Evolutionary conservation across 202 grass and related monocot genomes (phyloP).

Genomic region (Dendrocalamus latiflorus): DNA sequence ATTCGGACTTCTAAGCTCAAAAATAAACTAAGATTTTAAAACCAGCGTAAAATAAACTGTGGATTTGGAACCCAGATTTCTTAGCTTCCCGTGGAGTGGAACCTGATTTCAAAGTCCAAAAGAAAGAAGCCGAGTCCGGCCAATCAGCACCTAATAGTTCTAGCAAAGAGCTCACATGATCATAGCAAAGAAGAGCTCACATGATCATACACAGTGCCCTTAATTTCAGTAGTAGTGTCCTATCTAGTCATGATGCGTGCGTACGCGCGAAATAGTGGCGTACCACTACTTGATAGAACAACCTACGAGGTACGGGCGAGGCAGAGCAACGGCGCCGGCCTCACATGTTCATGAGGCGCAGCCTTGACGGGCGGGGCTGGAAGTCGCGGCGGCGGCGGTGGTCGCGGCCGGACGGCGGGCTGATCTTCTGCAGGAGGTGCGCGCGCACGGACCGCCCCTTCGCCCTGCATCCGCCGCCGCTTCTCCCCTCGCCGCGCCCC

Average conservation of each 20-base stretch:
- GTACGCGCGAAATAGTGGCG: conserved; percentile 40
- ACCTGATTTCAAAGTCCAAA: too few relatives aligned
- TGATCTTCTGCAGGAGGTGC: conserved; percentile 46
- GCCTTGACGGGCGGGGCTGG: too few relatives aligned
- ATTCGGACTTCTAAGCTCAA: too few relatives aligned
- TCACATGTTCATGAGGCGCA: conserved; percentile 41
- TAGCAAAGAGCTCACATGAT: neutral
- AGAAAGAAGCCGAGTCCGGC: too few relatives aligned
- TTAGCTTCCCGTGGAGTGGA: too few relatives aligned
- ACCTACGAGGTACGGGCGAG: neutral
- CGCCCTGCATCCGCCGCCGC: neutral
- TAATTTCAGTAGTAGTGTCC: neutral
- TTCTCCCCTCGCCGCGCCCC: neutral
- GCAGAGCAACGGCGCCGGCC: neutral
- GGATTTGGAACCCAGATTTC: too few relatives aligned
- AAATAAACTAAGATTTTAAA: too few relatives aligned
- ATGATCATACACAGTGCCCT: neutral
- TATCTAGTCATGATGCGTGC: neutral
- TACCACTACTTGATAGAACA: neutral
- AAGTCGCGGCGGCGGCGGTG: conserved; percentile 31
- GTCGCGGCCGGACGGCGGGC: conserved; percentile 34
- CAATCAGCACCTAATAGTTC: too few relatives aligned
- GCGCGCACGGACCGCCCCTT: conserved; percentile 49
- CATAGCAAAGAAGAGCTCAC: too few relatives aligned
- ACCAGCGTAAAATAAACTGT: too few relatives aligned